These are phyloP conservation scores for Verticillium albo-atrum DNA, from an alignment of 2,329 filamentous ascomycete genomes.

Conservation along the genomic window DNA sequence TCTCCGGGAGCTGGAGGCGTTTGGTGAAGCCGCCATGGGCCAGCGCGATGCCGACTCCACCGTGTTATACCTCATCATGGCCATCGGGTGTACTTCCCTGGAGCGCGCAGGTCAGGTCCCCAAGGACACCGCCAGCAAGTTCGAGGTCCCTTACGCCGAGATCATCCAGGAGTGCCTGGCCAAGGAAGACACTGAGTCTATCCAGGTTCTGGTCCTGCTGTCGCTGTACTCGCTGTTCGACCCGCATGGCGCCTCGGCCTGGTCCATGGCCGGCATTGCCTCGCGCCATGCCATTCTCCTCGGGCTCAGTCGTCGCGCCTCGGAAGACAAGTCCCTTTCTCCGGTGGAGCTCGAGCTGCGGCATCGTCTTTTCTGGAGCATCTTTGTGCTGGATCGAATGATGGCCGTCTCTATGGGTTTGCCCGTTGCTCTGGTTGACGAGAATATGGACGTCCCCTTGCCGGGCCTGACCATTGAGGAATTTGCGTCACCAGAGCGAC, in stretches of 20 bases:
- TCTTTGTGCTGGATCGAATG: constrained; percentile 41
- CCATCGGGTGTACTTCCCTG: constrained; percentile 39
- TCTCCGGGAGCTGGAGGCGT: constrained; percentile 25
- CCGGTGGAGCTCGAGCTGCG: constrained; percentile 25
- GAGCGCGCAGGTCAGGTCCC: constrained; percentile 36
- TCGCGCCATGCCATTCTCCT: constrained; percentile 33
- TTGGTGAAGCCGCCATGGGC: constrained; percentile 17
- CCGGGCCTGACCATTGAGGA: constrained; percentile 40
- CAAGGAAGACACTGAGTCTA: constrained; percentile 28
- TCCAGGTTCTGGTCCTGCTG: constrained; percentile 35
- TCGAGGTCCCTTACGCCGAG: constrained; percentile 31
- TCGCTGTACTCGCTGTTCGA: constrained; percentile 40
- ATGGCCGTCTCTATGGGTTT: constrained; percentile 35
- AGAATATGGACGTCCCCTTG: constrained; percentile 33
- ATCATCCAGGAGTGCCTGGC: constrained; percentile 35
- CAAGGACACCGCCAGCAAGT: constrained; percentile 22
- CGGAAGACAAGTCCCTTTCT: constrained; percentile 19
- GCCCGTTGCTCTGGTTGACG: constrained; percentile 32
- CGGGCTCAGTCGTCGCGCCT: constrained; percentile 26
- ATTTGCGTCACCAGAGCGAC: constrained; percentile 33
- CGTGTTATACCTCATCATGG: constrained; percentile 37
- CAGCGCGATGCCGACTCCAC: constrained; percentile 26
- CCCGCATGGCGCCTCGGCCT: constrained; percentile 31
- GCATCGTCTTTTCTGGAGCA: constrained; percentile 39
- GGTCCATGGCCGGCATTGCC: constrained; percentile 34